Evolutionary conservation across 345 rosid genomes (phyloP).

Genomic region (Mangifera indica): DNA sequence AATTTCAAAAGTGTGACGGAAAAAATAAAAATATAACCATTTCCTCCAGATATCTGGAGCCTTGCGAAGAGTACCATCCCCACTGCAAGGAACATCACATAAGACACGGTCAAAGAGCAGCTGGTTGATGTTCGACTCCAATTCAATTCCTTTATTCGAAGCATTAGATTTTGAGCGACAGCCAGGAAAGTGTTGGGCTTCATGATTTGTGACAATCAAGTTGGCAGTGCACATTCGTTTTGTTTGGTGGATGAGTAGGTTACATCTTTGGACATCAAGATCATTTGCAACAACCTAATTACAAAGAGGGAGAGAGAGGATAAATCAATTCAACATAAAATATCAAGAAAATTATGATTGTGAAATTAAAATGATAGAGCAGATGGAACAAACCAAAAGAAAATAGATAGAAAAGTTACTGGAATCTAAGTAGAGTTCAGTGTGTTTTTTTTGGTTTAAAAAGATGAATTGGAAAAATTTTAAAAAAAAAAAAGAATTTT

Average conservation of each 20-base stretch:
- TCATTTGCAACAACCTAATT: constrained; percentile 87
- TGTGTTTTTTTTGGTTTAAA: too few relatives aligned
- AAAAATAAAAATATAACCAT: constrained; percentile 46
- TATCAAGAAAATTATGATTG: constrained; percentile 4
- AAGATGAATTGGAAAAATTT: too few relatives aligned
- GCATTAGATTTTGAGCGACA: constrained; percentile 50
- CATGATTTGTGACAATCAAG: constrained; percentile 89
- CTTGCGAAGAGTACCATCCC: constrained; percentile 96
- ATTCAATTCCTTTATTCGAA: constrained; percentile 33
- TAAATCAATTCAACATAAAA: constrained; percentile 11
- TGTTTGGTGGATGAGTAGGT: constrained; percentile 97
- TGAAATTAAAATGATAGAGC: constrained; percentile 3
- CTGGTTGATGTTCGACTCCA: constrained; percentile 40
- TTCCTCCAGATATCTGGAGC: constrained; percentile 98
- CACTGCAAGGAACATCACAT: constrained; percentile 98
- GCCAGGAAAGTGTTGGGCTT: constrained; percentile 92
- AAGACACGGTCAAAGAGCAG: constrained; percentile 87
- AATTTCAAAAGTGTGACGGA: neutral
- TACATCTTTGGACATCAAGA: constrained; percentile 93
- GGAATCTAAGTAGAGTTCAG: neutral
- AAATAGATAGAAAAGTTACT: constrained; percentile 4
- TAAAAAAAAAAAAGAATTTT: too few relatives aligned
- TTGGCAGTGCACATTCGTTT: constrained; percentile 97
- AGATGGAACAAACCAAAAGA: constrained; percentile 3
- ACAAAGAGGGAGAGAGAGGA: constrained; percentile 7